phyloP scores from a whole-genome alignment of 2,329 filamentous ascomycete genomes.

The Onygenales sp. region DNA sequence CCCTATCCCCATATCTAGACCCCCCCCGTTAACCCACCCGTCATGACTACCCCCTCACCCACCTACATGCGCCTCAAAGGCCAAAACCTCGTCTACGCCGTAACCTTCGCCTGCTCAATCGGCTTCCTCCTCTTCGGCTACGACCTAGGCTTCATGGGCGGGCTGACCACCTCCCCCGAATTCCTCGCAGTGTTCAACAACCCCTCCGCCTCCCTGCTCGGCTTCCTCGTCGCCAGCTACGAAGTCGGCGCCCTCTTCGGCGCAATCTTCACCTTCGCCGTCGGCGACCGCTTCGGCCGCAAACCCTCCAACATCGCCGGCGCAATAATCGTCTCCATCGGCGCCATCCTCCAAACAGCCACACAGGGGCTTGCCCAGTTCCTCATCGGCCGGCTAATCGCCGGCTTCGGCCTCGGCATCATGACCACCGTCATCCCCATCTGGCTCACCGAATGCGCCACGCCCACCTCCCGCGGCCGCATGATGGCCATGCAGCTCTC shows the following conservation, averaged over 20 bases:
- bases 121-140: slow-evolving; percentile 33
- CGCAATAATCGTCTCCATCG: slow-evolving; percentile 17
- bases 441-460: slow-evolving; percentile 14
- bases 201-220: slow-evolving; percentile 12
- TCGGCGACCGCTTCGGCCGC: slow-evolving; percentile 35
- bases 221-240: slow-evolving; percentile 16
- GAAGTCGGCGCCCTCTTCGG: slow-evolving; percentile 19
- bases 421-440: slow-evolving; percentile 19
- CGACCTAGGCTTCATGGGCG: slow-evolving; percentile 33
- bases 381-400: slow-evolving; percentile 16
- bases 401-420: slow-evolving; percentile 16
- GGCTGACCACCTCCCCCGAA: neutral
- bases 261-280: slow-evolving; percentile 21
- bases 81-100: neutral
- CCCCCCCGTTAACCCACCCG: no score
- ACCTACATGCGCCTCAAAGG: neutral
- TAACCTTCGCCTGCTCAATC: neutral
- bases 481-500: slow-evolving; percentile 32
- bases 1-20: no score
- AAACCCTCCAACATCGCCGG: slow-evolving; percentile 33
- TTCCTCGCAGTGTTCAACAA: neutral
- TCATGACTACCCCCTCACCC: neutral
- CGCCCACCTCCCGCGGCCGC: slow-evolving; percentile 32
- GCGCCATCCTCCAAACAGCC: slow-evolving; percentile 16
- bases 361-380: slow-evolving; percentile 14